These are phyloP conservation scores for Amniculicola lignicola DNA, from an alignment of 495 filamentous ascomycete genomes.

Conservation along the genomic window DNA sequence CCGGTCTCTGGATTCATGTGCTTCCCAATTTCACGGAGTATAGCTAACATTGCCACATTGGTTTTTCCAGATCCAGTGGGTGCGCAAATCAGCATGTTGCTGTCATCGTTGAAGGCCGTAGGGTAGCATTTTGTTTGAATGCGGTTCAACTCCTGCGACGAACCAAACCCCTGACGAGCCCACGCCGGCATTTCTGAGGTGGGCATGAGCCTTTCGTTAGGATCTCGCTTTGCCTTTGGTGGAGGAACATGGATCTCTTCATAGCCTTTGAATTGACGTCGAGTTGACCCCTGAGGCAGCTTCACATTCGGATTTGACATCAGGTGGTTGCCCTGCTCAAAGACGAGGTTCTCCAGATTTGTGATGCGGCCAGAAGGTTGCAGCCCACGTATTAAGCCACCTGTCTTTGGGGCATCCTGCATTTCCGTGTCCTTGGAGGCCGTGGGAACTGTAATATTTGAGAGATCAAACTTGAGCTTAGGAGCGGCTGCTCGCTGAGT, in stretches of 20 bases:
- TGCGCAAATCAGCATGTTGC: slow-evolving; percentile 95
- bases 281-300: slow-evolving; percentile 91
- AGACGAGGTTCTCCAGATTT: slow-evolving; percentile 92
- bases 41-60: slow-evolving; percentile 96
- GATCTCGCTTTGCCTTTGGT: slow-evolving; percentile 76
- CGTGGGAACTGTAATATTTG: slow-evolving; percentile 83
- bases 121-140: slow-evolving; percentile 93
- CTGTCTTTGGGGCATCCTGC: slow-evolving; percentile 55
- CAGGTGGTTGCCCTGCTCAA: slow-evolving; percentile 96
- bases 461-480: slow-evolving; percentile 78
- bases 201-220: slow-evolving; percentile 74
- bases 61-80: slow-evolving; percentile 98
- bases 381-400: slow-evolving; percentile 74
- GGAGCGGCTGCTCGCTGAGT: slow-evolving; percentile 58
- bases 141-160: slow-evolving; percentile 78
- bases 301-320: slow-evolving; percentile 97
- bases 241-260: slow-evolving; percentile 96
- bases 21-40: slow-evolving; percentile 95
- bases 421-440: slow-evolving; percentile 49
- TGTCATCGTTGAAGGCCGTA: slow-evolving; percentile 87
- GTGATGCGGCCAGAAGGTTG: slow-evolving; percentile 76
- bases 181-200: slow-evolving; percentile 88
- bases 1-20: slow-evolving; percentile 81
- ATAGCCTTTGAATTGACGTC: slow-evolving; percentile 93
- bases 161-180: slow-evolving; percentile 82